Evolutionary conservation across 2,329 filamentous ascomycete genomes (phyloP).

Genomic region (Colletotrichum costaricense): DNA sequence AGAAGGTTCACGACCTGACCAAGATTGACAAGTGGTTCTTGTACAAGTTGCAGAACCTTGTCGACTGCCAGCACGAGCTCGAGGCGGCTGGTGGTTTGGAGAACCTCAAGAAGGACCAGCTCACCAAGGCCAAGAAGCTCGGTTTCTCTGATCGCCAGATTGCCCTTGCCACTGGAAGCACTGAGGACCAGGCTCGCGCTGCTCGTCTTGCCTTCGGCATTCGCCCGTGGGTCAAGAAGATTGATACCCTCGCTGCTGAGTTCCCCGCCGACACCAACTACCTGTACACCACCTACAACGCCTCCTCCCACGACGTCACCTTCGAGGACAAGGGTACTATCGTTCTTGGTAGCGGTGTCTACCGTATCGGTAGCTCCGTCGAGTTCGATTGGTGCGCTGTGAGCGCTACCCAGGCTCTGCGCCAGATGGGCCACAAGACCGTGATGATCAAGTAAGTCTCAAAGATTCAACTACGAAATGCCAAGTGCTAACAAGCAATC

Average conservation of each 20-base stretch:
- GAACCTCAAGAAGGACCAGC: slow-evolving; percentile 86
- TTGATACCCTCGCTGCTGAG: slow-evolving; percentile 96
- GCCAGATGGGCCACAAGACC: slow-evolving; percentile 93
- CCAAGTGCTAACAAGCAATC: slow-evolving; percentile 8
- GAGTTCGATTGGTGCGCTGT: slow-evolving; percentile 99
- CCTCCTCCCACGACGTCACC: slow-evolving; percentile 89
- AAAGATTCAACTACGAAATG: background rate
- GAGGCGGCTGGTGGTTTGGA: slow-evolving; percentile 85
- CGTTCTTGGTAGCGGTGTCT: slow-evolving; percentile 93
- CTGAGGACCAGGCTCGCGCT: slow-evolving; percentile 90
- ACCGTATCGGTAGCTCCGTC: slow-evolving; percentile 96
- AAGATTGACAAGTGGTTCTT: slow-evolving; percentile 99
- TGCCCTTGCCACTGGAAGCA: slow-evolving; percentile 83
- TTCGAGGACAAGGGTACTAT: slow-evolving; percentile 94
- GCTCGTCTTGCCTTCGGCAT: slow-evolving; percentile 88
- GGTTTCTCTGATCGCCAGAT: slow-evolving; percentile 99
- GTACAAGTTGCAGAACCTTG: slow-evolving; percentile 97
- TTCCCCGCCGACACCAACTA: slow-evolving; percentile 97
- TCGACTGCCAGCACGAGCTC: slow-evolving; percentile 88
- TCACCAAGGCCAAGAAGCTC: slow-evolving; percentile 94
- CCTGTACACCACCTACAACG: slow-evolving; percentile 98
- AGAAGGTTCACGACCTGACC: slow-evolving; percentile 90
- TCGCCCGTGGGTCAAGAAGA: slow-evolving; percentile 96
- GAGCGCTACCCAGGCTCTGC: slow-evolving; percentile 85
- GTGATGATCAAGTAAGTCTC: slow-evolving; percentile 88